phyloP scores from a whole-genome alignment of 108 stramenopile species.

The Phaeodactylum tricornutum region DNA sequence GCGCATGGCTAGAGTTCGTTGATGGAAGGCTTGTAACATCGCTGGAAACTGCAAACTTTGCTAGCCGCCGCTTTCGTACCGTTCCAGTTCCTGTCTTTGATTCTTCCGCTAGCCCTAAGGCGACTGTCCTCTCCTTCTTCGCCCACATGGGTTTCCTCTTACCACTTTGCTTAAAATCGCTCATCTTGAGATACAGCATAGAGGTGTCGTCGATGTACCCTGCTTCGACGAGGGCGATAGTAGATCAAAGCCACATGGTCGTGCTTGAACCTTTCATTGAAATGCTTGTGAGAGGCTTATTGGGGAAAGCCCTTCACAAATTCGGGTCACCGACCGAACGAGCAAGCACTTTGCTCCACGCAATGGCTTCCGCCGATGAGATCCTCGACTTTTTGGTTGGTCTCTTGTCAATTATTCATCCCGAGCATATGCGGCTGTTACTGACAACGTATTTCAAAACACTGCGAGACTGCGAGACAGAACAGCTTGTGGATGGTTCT shows the following conservation, averaged over 20 bases:
- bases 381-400: slow-evolving; percentile 66
- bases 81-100: not conserved
- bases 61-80: too few relatives aligned
- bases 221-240: slow-evolving; percentile 23
- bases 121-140: slow-evolving; percentile 28
- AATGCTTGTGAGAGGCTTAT: slow-evolving; percentile 43
- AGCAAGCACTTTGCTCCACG: not conserved
- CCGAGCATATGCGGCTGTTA: slow-evolving; percentile 48
- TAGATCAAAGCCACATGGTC: slow-evolving; percentile 56
- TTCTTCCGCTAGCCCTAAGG: not conserved
- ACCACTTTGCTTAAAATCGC: slow-evolving; percentile 70
- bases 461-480: slow-evolving; percentile 43
- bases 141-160: slow-evolving; percentile 54
- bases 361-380: slow-evolving; percentile 24
- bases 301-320: slow-evolving; percentile 32
- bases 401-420: slow-evolving; percentile 56
- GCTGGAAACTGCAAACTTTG: not conserved
- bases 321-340: not conserved
- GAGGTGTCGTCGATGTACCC: not conserved
- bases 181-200: slow-evolving; percentile 37
- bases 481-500: slow-evolving; percentile 9
- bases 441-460: slow-evolving; percentile 41
- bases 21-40: not conserved
- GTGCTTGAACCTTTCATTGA: slow-evolving; percentile 57
- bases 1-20: slow-evolving; percentile 18